Evolutionary conservation across 441 rosid genomes (phyloP).

Genomic region (Breynia disticha): DNA sequence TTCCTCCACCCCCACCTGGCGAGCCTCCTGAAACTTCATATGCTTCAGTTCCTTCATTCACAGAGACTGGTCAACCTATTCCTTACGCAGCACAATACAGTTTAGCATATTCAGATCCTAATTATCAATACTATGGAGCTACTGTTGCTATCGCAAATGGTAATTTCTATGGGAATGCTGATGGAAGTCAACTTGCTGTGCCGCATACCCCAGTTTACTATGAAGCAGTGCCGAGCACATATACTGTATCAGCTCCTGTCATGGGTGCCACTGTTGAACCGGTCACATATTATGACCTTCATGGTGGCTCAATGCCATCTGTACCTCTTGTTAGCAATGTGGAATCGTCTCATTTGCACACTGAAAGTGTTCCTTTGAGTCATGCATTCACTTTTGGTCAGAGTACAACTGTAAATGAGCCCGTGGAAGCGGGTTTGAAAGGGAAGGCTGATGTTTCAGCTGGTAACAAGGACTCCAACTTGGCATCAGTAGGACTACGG

Average conservation of each 20-base stretch:
- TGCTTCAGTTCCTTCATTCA: conserved; percentile 31
- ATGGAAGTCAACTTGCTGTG: conserved; percentile 51
- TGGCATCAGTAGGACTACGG: conserved; percentile 21
- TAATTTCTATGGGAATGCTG: conserved; percentile 53
- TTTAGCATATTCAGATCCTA: conserved; percentile 44
- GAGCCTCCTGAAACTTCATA: conserved; percentile 54
- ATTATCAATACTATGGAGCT: conserved; percentile 47
- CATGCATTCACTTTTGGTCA: conserved; percentile 21
- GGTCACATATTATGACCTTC: conserved; percentile 47
- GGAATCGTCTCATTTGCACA: conserved; percentile 31
- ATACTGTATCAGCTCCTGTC: conserved; percentile 39
- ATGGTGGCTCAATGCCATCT: conserved; percentile 38
- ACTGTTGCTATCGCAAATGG: conserved; percentile 26
- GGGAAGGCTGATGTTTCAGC: conserved; percentile 22
- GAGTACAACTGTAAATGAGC: conserved; percentile 20
- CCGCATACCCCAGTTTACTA: conserved; percentile 52
- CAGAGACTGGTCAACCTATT: conserved; percentile 41
- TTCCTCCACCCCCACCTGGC: conserved; percentile 51
- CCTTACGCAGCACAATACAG: conserved; percentile 47
- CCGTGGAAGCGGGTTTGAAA: conserved; percentile 22
- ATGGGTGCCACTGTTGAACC: conserved; percentile 37
- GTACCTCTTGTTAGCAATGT: conserved; percentile 28
- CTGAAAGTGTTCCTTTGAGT: conserved; percentile 29
- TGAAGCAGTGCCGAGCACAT: conserved; percentile 43
- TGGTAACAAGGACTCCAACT: conserved; percentile 20